Evolutionary conservation across 2,329 filamentous ascomycete genomes (phyloP).

Genomic region (Fusarium hainanense): DNA sequence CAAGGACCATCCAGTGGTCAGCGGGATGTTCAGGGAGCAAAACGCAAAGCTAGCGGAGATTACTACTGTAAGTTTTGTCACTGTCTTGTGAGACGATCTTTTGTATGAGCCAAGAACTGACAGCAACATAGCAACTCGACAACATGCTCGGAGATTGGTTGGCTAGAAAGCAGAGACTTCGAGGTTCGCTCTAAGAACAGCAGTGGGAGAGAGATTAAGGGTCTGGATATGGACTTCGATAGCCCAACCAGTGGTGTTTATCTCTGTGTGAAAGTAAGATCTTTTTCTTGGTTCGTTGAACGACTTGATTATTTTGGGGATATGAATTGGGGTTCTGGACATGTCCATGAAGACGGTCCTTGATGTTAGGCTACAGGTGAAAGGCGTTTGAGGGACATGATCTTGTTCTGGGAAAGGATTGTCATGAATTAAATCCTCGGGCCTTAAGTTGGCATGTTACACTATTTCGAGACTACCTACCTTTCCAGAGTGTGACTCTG

Average conservation of each 20-base stretch:
- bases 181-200: slow-evolving; percentile 58
- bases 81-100: background rate
- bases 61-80: slow-evolving; percentile 69
- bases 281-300: slow-evolving; percentile 43
- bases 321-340: slow-evolving; percentile 42
- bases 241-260: slow-evolving; percentile 20
- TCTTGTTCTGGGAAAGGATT: slow-evolving; percentile 35
- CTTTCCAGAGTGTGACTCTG: slow-evolving; percentile 9
- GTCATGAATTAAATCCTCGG: slow-evolving; percentile 42
- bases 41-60: slow-evolving; percentile 88
- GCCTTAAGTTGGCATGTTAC: slow-evolving; percentile 29
- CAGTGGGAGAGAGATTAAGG: background rate
- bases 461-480: slow-evolving; percentile 5
- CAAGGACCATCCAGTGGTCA: slow-evolving; percentile 86
- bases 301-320: slow-evolving; percentile 45
- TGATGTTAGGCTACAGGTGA: slow-evolving; percentile 44
- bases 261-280: slow-evolving; percentile 26
- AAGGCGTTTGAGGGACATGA: slow-evolving; percentile 43
- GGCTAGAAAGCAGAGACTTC: slow-evolving; percentile 72
- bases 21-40: slow-evolving; percentile 85
- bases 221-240: slow-evolving; percentile 4
- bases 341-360: slow-evolving; percentile 39
- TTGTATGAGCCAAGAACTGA: slow-evolving; percentile 27
- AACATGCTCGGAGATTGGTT: slow-evolving; percentile 87
- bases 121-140: slow-evolving; percentile 75